Conservation (phyloP, 306 rosid species). For the Erythrophleum fordii region DNA sequence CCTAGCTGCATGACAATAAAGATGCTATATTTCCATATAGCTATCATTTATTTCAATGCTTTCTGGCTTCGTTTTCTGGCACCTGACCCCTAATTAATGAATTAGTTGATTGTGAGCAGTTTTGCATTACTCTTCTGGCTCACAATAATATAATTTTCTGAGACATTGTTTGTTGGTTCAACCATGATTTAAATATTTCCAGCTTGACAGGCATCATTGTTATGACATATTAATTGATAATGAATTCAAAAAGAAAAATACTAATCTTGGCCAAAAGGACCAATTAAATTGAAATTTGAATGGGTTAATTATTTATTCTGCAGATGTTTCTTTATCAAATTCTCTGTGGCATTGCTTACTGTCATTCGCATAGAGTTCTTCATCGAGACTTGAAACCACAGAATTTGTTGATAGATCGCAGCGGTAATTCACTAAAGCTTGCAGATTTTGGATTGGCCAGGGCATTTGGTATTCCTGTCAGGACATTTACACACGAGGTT, state of each 20-base stretch:
- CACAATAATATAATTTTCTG: not conserved
- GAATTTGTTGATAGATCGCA: conserved; percentile 89
- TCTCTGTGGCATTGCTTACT: conserved; percentile 99
- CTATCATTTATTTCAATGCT: conserved; percentile 21
- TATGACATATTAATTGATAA: conserved; percentile 22
- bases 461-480: conserved; percentile 98
- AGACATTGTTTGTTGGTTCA: conserved; percentile 9
- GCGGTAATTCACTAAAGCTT: conserved; percentile 85
- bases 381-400: conserved; percentile 97
- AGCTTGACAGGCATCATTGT: conserved; percentile 12
- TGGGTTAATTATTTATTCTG: conserved; percentile 43
- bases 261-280: conserved; percentile 23
- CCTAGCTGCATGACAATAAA: conserved; percentile 24
- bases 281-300: conserved; percentile 34
- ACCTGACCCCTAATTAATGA: conserved; percentile 19
- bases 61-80: conserved; percentile 11
- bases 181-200: conserved; percentile 17
- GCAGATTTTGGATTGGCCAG: conserved; percentile 99
- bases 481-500: conserved; percentile 98
- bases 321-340: conserved; percentile 98
- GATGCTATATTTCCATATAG: conserved; percentile 9
- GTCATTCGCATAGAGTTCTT: conserved; percentile 98
- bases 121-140: not conserved
- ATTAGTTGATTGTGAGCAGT: conserved; percentile 18
- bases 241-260: conserved; percentile 5